phyloP scores from a whole-genome alignment of 2,329 filamentous ascomycete genomes.

The Stachybotrys chlorohalonatus region DNA sequence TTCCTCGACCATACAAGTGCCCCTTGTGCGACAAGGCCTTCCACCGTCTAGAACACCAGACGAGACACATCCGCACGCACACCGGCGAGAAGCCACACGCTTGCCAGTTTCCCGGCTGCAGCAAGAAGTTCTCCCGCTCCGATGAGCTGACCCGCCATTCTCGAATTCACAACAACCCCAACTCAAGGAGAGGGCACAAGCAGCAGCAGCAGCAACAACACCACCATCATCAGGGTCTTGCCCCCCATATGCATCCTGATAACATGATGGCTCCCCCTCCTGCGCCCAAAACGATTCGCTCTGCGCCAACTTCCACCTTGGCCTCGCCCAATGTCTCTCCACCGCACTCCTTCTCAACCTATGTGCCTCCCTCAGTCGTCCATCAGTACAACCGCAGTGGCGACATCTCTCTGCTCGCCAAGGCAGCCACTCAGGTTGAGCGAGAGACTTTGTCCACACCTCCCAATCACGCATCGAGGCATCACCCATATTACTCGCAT shows the following conservation, averaged over 20 bases:
- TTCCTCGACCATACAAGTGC: conserved; percentile 96
- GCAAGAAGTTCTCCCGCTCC: conserved; percentile 92
- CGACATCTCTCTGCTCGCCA: conserved; percentile 52
- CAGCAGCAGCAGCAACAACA: conserved; percentile 35
- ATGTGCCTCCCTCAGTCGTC: conserved; percentile 36
- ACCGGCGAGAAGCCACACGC: conserved; percentile 97
- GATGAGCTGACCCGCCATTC: conserved; percentile 96
- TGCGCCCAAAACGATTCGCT: conserved; percentile 71
- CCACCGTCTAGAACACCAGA: conserved; percentile 93
- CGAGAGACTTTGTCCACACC: conserved; percentile 40
- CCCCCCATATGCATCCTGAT: conserved; percentile 40
- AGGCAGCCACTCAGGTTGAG: conserved; percentile 53
- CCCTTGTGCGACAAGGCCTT: conserved; percentile 98
- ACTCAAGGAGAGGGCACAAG: conserved; percentile 90
- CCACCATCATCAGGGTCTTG: conserved; percentile 24
- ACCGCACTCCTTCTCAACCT: conserved; percentile 78
- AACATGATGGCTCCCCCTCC: conserved; percentile 72
- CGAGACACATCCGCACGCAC: conserved; percentile 85
- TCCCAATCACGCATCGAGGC: conserved; percentile 34
- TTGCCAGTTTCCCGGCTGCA: conserved; percentile 91
- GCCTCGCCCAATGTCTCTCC: conserved; percentile 95
- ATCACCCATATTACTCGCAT: conserved; percentile 50
- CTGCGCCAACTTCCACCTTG: conserved; percentile 76
- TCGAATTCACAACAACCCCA: conserved; percentile 97
- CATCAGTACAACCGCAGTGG: conserved; percentile 36